Conservation (phyloP, 768 basidiomycete species). For the Trametopsis cervina region DNA sequence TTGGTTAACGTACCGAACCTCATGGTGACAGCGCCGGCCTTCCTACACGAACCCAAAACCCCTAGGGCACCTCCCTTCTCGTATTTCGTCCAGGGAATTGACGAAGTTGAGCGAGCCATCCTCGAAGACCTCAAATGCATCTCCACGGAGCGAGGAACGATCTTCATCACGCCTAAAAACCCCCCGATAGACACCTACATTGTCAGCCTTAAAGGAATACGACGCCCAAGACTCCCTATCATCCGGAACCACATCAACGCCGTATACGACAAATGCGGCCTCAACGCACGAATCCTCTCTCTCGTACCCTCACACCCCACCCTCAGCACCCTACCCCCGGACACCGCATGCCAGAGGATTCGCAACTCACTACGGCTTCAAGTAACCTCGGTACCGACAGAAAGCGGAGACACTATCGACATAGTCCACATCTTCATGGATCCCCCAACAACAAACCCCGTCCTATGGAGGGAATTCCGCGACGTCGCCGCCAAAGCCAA, state of each 20-base stretch:
- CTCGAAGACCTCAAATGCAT: neutral
- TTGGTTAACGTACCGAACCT: neutral
- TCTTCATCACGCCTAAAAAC: neutral
- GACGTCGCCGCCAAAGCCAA: neutral
- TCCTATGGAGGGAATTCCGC: neutral
- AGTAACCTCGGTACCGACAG: neutral
- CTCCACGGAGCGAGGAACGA: neutral
- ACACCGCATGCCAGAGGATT: neutral
- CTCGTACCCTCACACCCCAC: neutral
- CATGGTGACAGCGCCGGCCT: neutral
- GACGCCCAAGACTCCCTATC: neutral
- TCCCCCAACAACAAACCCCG: neutral
- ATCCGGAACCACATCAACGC: neutral
- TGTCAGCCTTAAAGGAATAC: neutral
- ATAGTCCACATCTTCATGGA: neutral
- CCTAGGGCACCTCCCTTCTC: neutral
- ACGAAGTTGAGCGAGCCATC: neutral
- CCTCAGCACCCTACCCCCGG: neutral
- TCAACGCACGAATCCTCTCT: neutral
- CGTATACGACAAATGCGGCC: neutral
- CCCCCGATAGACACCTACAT: neutral
- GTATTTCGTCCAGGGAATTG: neutral
- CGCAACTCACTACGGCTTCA: neutral
- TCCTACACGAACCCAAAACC: too few species aligned
- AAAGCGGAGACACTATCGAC: neutral